Base-by-base conservation (phyloP, 2,329 filamentous ascomycete species). In the Hymenoscyphus fructigenus region DNA sequence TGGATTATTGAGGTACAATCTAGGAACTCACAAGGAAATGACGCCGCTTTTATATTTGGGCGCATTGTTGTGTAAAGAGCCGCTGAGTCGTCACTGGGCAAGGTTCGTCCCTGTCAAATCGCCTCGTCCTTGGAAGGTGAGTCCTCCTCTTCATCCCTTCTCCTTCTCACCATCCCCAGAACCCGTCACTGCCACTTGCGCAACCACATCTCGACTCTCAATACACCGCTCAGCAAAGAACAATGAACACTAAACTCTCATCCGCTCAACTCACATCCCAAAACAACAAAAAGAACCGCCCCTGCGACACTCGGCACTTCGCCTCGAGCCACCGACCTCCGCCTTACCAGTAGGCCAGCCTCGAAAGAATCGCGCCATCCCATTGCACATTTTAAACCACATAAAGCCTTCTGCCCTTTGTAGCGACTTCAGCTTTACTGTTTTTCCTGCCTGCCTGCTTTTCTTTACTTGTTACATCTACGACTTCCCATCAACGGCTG, bases 231-330 rank as follows among this genome's bases (percentile, higher is more conserved):
- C 23, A 34, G 38, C n/a, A 64, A 60, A 64, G 57, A 71, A 73
- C 70, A 69, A 74, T 74, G 72, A 73, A 66, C 66, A 70, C 65
- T 67, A 67, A 61, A 70, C 56, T 62, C 65, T 64, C 63, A 65
- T 60, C 60, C 61, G 59, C 67, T 62, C 38, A 69, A 55, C 38
- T 57, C 63, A 68, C 61, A 63, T 60, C 67, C 56, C 62, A 41
- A 58, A 62, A 65, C 57, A 61, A 64, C 58, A 69, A 20, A 59
- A 67, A 59, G 53, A 62, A 64, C 55, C 66, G 57, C 69, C 58
- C 68, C 56, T 67, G 60, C 66, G 62, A 65, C 41, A 65, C 62
- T 62, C 58, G 38, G 62, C 61, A 63, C 65, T 57, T 64, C 53
- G 64, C 67, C 50, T 67, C 69, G 44, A 72, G 66, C 63, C 66